Percentiles rank a stretch among this genome's conserved stretches.
These are phyloP conservation scores for Globisporangium rhizosaccharum DNA, from an alignment of 352 stramenopile genomes.

Conservation along the genomic window DNA sequence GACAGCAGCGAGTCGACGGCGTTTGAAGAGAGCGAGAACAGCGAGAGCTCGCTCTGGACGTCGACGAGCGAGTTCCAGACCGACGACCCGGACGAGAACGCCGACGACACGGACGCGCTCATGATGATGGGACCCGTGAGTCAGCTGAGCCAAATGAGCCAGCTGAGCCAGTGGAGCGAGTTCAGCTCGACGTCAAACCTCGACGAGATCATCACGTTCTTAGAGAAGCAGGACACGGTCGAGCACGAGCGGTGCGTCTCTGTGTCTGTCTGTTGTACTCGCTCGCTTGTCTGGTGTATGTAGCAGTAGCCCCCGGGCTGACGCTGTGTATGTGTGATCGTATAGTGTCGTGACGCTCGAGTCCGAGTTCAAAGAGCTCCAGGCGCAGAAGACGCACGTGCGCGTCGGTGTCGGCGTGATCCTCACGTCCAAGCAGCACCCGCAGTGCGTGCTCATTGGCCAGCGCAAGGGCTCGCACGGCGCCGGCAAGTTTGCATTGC, in stretches of 20 bases:
- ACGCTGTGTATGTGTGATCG: background rate
- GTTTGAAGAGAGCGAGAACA: conserved; percentile 50
- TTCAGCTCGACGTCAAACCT: conserved; percentile 80
- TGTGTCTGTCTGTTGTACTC: background rate
- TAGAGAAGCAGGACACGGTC: conserved; percentile 71
- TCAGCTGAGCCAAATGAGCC: conserved; percentile 47
- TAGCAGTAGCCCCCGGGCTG: background rate
- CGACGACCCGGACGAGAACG: conserved; percentile 25
- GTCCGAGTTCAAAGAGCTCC: conserved; percentile 56
- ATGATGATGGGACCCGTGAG: conserved; percentile 54
- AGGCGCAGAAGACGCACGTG: conserved; percentile 49
- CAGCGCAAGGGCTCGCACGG: conserved; percentile 71
- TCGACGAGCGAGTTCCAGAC: conserved; percentile 45
- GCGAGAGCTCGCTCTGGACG: conserved; percentile 55
- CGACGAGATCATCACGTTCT: conserved; percentile 81
- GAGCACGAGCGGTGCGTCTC: conserved; percentile 46
- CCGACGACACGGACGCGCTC: conserved; percentile 7
- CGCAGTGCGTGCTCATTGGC: conserved; percentile 67
- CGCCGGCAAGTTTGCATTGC: conserved; percentile 67
- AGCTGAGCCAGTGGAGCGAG: conserved; percentile 80
- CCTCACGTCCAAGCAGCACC: conserved; percentile 57
- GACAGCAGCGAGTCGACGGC: conserved; percentile 34
- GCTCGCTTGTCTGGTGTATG: background rate
- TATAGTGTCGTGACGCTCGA: conserved; percentile 44
- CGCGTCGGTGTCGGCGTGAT: conserved; percentile 76